Evolutionary conservation across 2,329 filamentous ascomycete species (phyloP), one percentile per base, ranked within the genome.

Genomic region (Claviceps fusiformis): DNA sequence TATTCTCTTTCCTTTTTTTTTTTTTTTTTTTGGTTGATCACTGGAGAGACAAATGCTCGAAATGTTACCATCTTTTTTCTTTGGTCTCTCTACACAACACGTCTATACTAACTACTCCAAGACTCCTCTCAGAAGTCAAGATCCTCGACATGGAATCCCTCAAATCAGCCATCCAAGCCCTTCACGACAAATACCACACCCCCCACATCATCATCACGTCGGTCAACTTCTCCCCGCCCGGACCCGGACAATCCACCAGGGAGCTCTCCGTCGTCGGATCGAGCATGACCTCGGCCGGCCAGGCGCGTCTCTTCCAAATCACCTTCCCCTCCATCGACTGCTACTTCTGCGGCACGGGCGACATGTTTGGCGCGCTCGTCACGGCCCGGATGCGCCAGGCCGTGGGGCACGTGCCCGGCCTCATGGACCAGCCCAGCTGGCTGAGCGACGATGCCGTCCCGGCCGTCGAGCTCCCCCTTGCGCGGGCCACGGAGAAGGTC

Each of bases 311-410:
- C 53, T 98, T 97, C 76, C 84, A 86, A 64, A 85, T 97, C 64
- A 82, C 87, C 55, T 89, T 96, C 55, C 90, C 92, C 0, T 81
- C 86, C 33, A 84, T 96, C 57, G 87, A 95, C 66, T 88, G 90
- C 71, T 95, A 93, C 76, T 98, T 97, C 71, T 90, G 87, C 63
- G 93, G 93, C 45, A 97, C 95, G 0, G 93, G 93, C 50, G 93
- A 98, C 73, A 96, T 98, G 92, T 97, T 98, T 66, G 92, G 90
- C 35, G 92, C 92, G 8, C 77, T 98, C 49, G 90, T 89, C 66
- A 83, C 95, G 1, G 88, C 88, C 45, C 83, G 92, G 35, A 82
- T 98, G 65, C 85, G 92, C 56, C 89, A 97, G 73, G 90, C 89
- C 31, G 86, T 89, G 1, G 70, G 74, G 53, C 71, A 64, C 19